These are phyloP conservation scores for Crotalaria pallida DNA, from an alignment of 306 rosid genomes.

Conservation along the genomic window DNA sequence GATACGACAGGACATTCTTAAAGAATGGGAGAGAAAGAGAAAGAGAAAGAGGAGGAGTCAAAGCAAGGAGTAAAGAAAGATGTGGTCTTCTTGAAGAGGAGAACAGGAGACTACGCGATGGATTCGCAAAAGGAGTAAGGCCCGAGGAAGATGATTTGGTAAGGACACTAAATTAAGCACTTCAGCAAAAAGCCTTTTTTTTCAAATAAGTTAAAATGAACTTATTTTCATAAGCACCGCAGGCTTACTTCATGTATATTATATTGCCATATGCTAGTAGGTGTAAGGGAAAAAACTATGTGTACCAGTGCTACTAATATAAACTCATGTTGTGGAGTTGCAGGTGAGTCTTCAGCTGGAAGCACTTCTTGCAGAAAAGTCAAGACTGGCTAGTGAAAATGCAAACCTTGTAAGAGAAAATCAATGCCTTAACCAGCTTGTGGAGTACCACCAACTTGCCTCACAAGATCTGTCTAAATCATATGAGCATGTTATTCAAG, in stretches of 20 bases:
- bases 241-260: no score
- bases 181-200: no score
- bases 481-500: conserved; percentile 65
- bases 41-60: conserved; percentile 27
- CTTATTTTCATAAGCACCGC: no score
- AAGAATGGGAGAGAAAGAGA: conserved; percentile 27
- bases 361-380: conserved; percentile 86
- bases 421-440: conserved; percentile 90
- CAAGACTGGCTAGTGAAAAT: conserved; percentile 84
- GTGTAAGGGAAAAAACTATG: no score
- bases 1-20: no score
- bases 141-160: conserved; percentile 96
- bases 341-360: conserved; percentile 98
- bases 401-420: conserved; percentile 83
- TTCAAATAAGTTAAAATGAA: no score
- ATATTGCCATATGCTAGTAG: no score
- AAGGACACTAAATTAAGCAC: neutral
- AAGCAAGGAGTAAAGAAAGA: conserved; percentile 60
- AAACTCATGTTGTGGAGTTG: neutral
- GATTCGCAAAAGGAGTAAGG: conserved; percentile 59
- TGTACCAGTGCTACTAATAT: no score
- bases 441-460: conserved; percentile 84
- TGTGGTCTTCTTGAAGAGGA: conserved; percentile 80
- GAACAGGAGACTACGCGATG: conserved; percentile 74
- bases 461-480: conserved; percentile 69